Conservation (phyloP, 805 yeast genomes). For the Kodamaea neixiangensis region DNA sequence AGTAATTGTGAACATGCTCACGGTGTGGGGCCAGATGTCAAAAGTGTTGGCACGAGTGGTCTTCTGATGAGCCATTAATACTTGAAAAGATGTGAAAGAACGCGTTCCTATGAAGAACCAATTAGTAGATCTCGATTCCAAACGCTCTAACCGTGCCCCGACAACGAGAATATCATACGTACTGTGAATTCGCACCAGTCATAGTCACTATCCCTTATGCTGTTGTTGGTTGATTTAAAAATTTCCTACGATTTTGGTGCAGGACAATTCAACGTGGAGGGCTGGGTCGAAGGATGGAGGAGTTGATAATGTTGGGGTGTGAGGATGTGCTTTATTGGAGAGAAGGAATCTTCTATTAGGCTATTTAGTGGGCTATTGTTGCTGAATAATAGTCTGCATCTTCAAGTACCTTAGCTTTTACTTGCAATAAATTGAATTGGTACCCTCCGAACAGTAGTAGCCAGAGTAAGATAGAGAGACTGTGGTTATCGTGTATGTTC, state of each 20-base stretch:
- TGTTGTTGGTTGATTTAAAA: not conserved
- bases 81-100: no score
- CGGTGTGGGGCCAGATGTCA: not conserved
- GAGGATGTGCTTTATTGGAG: no score
- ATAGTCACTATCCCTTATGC: slow-evolving; percentile 11
- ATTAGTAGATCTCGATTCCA: no score
- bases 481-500: no score
- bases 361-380: no score
- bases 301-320: not conserved
- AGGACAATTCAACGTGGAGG: not conserved
- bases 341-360: no score
- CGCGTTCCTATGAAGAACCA: no score
- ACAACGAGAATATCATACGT: slow-evolving; percentile 20
- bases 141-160: not conserved
- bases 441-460: no score
- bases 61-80: not conserved
- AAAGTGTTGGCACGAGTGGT: not conserved
- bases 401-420: no score
- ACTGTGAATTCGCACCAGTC: slow-evolving; percentile 50
- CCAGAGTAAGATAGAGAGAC: no score
- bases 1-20: not conserved
- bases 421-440: no score
- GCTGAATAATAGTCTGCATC: no score
- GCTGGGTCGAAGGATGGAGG: not conserved
- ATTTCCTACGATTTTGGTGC: not conserved